phyloP scores from a whole-genome alignment of 2,329 filamentous ascomycete genomes.

The Pestalotiopsis sp. region DNA sequence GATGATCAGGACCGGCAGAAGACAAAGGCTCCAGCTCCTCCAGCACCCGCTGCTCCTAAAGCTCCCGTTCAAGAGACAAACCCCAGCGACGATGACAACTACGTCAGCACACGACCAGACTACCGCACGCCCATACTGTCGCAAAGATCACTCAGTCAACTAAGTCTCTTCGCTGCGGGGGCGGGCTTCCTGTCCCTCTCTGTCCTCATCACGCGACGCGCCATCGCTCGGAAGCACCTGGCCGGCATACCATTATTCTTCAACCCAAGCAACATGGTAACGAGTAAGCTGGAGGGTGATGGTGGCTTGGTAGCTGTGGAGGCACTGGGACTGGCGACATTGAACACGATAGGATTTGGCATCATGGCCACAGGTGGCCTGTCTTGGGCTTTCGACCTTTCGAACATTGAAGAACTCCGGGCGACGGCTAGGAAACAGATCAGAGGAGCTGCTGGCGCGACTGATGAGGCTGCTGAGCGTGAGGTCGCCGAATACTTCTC shows the following conservation, averaged over 20 bases:
- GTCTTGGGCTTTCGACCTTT: constrained; percentile 79
- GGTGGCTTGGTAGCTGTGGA: constrained; percentile 76
- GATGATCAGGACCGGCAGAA: constrained; percentile 23
- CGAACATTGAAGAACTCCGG: constrained; percentile 67
- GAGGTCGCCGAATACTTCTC: constrained; percentile 66
- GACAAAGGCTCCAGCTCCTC: not conserved
- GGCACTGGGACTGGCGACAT: constrained; percentile 82
- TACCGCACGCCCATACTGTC: constrained; percentile 36
- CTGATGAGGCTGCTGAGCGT: constrained; percentile 57
- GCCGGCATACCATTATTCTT: constrained; percentile 73
- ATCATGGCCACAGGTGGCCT: constrained; percentile 76
- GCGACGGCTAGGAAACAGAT: constrained; percentile 48
- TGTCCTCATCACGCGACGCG: constrained; percentile 70
- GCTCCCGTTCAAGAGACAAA: not conserved
- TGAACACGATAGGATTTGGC: constrained; percentile 78
- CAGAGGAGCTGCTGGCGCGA: constrained; percentile 32
- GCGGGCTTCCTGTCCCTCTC: constrained; percentile 76
- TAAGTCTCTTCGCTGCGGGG: constrained; percentile 75
- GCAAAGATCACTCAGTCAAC: constrained; percentile 60
- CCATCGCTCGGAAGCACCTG: constrained; percentile 65
- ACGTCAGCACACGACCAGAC: constrained; percentile 17
- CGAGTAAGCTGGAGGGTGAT: constrained; percentile 53
- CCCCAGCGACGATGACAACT: not conserved
- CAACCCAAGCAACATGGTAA: constrained; percentile 56
- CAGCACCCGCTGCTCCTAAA: not conserved